Evolutionary conservation across 345 rosid genomes (phyloP), one percentile per base, ranked within the genome.

Genomic region (Kandelia obovata): DNA sequence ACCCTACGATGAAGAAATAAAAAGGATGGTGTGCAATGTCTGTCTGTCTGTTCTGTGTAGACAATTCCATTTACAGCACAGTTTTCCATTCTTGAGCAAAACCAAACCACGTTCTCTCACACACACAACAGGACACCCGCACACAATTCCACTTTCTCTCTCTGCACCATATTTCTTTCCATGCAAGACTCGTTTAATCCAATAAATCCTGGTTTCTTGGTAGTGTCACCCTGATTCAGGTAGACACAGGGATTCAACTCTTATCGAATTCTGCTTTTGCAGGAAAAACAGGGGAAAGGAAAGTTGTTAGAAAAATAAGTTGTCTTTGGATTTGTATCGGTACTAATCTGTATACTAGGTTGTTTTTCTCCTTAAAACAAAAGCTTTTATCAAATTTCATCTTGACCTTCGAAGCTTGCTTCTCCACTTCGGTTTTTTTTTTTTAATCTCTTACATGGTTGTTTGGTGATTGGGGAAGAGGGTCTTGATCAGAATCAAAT

Each of bases 381-480:
- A 25, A 5, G 0, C 49, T 43, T 56, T 11, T 8, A 56, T 56
- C 30, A 10, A 23, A 8, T 19, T 55, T 56, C 28, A 21, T 56
- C 25, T 25, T 10, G 59, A 5, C 28, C 30, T 56, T 56, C 31
- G 10, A 56, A 27, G 26, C 2, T 25, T 27, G 28, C 31, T 25
- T 15, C 28, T 56, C 30, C 30, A 21, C 30, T 8, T 61, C 34
- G 19, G 31, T 20, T 15, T 51, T 7, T 46, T 30, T 7, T 34
- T 7, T 34, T 34, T 34, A 1, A 1, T 2, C 37, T 21, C 21
- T 26, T 47, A 16, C 13, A 49, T 37, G 11, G 16, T 28, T 26
- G n/a, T 61, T 61, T 53, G 34, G 53, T 70, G 66, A 34, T 70
- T 51, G 52, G 31, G 0, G n/a, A 52, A 25, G 59, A 1, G 58